Evolutionary conservation across 1,139 yeast genomes (phyloP).

Genomic region (Meyerozyma smithsonii): DNA sequence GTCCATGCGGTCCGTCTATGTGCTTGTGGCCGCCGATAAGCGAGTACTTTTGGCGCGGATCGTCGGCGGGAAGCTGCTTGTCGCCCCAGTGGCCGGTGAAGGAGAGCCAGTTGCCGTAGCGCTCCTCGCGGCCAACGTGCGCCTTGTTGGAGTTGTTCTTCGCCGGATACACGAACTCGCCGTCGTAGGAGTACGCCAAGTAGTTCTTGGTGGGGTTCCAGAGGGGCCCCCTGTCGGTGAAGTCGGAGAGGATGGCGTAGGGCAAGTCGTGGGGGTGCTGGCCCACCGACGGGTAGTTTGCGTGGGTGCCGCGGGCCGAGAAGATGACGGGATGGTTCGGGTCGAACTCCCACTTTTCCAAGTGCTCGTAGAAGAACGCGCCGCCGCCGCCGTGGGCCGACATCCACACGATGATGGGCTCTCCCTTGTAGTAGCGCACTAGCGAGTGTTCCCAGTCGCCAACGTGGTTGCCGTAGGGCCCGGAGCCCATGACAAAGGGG

Average conservation of each 20-base stretch:
- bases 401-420: slow-evolving; percentile 94
- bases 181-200: slow-evolving; percentile 76
- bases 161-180: slow-evolving; percentile 39
- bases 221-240: slow-evolving; percentile 88
- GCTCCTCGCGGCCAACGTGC: slow-evolving; percentile 51
- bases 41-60: slow-evolving; percentile 74
- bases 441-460: slow-evolving; percentile 98
- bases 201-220: slow-evolving; percentile 90
- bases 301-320: slow-evolving; percentile 95
- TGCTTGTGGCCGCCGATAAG: slow-evolving; percentile 84
- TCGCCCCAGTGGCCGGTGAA: slow-evolving; percentile 95
- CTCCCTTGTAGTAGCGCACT: slow-evolving; percentile 76
- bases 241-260: slow-evolving; percentile 82
- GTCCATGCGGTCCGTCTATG: slow-evolving; percentile 92
- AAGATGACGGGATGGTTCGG: slow-evolving; percentile 65
- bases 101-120: slow-evolving; percentile 73
- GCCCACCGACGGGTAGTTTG: slow-evolving; percentile 93
- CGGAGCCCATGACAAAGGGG: slow-evolving; percentile 95
- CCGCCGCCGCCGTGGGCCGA: slow-evolving; percentile 98
- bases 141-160: slow-evolving; percentile 37
- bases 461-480: slow-evolving; percentile 94
- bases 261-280: slow-evolving; percentile 96
- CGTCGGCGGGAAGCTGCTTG: slow-evolving; percentile 56
- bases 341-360: slow-evolving; percentile 60
- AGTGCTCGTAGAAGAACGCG: slow-evolving; percentile 70